Evolutionary conservation across 1,139 yeast species (phyloP), one percentile per base, ranked within the genome.

Genomic region (Citeromyces siamensis): DNA sequence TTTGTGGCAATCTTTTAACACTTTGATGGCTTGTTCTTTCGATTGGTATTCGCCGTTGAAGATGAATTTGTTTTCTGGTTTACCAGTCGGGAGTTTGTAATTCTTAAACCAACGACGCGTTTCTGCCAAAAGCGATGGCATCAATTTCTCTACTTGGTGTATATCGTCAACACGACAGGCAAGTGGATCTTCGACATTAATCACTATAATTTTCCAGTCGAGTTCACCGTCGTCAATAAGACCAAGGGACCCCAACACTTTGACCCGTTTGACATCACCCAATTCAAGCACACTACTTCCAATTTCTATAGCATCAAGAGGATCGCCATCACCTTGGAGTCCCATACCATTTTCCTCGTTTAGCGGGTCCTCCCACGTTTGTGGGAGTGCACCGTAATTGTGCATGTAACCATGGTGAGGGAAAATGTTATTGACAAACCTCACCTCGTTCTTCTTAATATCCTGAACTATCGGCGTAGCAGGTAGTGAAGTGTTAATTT

Each of bases 361-460:
- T 2, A 51, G 64, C 40, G 76, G 75, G 47, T 72, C 76, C 55
- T 90, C 98, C 97, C 97, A 90, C 19, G 98, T 90, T 64, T 88
- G 97, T 35, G 98, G 96, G 59, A 90, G 71, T n/a, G 97, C 96
- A 44, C 98, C 97, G 57, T 88, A 88, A 63, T 88, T 88, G 63
- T 84, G 94, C 44, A 90, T 85, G 63, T 88, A 88, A 19, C 98
- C 98, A 56, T 84, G 88, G 67, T 80, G 93, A 23, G 98, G 98
- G 71, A 84, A 88, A 45, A 93, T 68, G 70, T 90, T 90, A 59
- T 93, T 78, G 38, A 88, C 93, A 51, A 77, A 81, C 59, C 93
- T 67, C 48, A 85, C 71, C 59, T 84, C 75, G 34, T 94, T 95
- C 60, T 86, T 85, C 64, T 88, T 88, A 46, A 80, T 76, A 59